Percentiles rank a stretch among this genome's conserved stretches.
These are phyloP conservation scores for Mycosphaerella sp. DNA, from an alignment of 2,329 filamentous ascomycete species.

Conservation along the genomic window DNA sequence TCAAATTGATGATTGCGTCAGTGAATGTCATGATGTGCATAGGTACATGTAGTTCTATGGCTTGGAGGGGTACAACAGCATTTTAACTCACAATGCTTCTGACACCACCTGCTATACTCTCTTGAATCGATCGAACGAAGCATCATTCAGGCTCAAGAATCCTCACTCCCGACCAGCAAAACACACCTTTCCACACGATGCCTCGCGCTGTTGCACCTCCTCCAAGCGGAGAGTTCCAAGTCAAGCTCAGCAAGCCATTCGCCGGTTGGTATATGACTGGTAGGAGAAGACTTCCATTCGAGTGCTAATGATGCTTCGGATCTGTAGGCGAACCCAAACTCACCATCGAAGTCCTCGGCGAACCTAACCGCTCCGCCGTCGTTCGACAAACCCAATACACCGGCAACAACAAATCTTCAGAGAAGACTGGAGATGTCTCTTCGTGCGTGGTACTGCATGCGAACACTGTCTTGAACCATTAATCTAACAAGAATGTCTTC, in stretches of 20 bases:
- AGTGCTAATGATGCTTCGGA: slow-evolving; percentile 12
- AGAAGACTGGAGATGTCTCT: slow-evolving; percentile 38
- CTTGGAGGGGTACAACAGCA: slow-evolving; percentile 8
- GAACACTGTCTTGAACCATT: background rate
- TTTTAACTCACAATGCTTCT: background rate
- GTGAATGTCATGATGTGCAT: background rate
- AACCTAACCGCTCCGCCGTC: slow-evolving; percentile 37
- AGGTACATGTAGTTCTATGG: background rate
- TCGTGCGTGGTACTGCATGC: slow-evolving; percentile 20
- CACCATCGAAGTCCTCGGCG: slow-evolving; percentile 39
- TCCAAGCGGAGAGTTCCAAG: slow-evolving; percentile 34
- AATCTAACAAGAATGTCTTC: background rate
- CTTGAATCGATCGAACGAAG: background rate
- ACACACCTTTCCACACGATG: slow-evolving; percentile 23
- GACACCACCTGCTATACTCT: background rate
- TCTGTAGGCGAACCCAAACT: slow-evolving; percentile 29
- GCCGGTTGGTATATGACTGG: slow-evolving; percentile 20
- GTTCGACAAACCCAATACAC: slow-evolving; percentile 33
- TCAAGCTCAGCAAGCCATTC: slow-evolving; percentile 34
- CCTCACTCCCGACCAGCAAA: background rate
- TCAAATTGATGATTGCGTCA: slow-evolving; percentile 9
- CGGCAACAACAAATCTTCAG: slow-evolving; percentile 29
- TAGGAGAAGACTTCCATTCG: background rate
- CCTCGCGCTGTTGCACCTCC: slow-evolving; percentile 34
- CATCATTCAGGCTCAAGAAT: background rate